Evolutionary conservation across 306 rosid genomes (phyloP), one percentile per base, ranked within the genome.

Genomic region (Ormosia semicastrata): DNA sequence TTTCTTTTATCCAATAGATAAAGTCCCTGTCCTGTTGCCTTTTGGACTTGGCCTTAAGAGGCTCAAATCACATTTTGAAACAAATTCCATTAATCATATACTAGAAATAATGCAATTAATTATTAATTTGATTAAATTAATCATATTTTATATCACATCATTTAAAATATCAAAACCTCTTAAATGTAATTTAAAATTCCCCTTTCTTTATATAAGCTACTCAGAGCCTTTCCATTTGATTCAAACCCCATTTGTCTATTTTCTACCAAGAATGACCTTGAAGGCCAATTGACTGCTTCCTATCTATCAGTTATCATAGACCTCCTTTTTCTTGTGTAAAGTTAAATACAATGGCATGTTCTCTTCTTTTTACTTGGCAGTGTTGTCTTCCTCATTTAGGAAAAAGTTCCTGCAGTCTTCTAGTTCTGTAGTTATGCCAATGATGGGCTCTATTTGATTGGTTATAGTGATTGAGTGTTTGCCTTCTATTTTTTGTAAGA

Each of bases 251-350:
- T 89, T 90, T 60, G 88, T 78, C 89, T 70, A 66, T 52, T 29
- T 71, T 32, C 94, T 91, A 89, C 78, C 93, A 82, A 80, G 18
- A 41, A 32, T 47, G 73, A 39, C 34, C 30, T 77, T 84, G 2
- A 49, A 78, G 74, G 83, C 97, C 98, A 90, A 87, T 90, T 13
- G 71, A 79, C 73, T 86, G 76, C 88, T 84, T 86, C 86, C 81
- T 75, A 89, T 83, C 83, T 84, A 44, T 49, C 77, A 57, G 76
- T 81, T 81, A 75, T 24, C 81, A 44, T 44, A 71, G 65, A 68
- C 47, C 34, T 80, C 74, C 57, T 78, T 79, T 84, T 14, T 77
- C 78, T 24, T 0, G 24, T 24, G 24, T 24, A 24, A 24, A 24
- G 24, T 65, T 70, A 73, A 78, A 64, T 63, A 57, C 74, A 63